A percentile compares a stretch with the other conserved stretches of the same genome.
Evolutionary conservation across 192 early-diverging fungal genomes (phyloP).

Genomic region (Linnemannia schmuckeri): DNA sequence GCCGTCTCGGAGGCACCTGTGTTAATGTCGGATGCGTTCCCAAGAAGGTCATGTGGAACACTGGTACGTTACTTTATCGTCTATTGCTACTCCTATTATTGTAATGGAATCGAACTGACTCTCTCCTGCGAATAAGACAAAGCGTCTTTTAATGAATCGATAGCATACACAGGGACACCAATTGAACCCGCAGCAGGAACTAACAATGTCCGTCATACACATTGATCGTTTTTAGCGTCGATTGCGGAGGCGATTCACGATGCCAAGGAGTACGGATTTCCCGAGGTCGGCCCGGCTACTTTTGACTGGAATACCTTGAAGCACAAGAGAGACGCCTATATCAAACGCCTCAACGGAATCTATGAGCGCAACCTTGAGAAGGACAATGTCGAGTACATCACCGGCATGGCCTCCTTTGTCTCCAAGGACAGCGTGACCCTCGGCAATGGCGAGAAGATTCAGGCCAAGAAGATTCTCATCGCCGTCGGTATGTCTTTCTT

Average conservation of each 20-base stretch:
- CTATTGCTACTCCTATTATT: too few relatives aligned
- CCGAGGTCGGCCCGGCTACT: slow-evolving; percentile 60
- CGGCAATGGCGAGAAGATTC: slow-evolving; percentile 64
- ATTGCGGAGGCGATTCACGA: slow-evolving; percentile 91
- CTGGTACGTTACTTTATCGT: slow-evolving; percentile 63
- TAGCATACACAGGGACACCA: too few relatives aligned
- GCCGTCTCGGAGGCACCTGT: slow-evolving; percentile 89
- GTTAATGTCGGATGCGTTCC: slow-evolving; percentile 96
- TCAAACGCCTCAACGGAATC: slow-evolving; percentile 96
- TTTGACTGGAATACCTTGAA: slow-evolving; percentile 91
- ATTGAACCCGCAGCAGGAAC: not conserved
- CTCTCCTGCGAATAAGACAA: not conserved
- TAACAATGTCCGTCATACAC: not conserved
- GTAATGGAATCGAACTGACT: too few relatives aligned
- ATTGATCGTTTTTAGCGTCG: slow-evolving; percentile 63
- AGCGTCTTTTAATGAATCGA: not conserved
- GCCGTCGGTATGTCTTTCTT: slow-evolving; percentile 74
- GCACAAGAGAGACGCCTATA: slow-evolving; percentile 95
- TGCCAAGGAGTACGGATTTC: slow-evolving; percentile 93
- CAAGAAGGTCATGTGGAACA: slow-evolving; percentile 97
- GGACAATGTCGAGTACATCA: slow-evolving; percentile 87
- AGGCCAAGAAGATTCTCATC: slow-evolving; percentile 91
- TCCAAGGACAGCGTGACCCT: slow-evolving; percentile 75
- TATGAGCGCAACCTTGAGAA: slow-evolving; percentile 92
- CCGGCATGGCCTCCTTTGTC: slow-evolving; percentile 90